phyloP scores from a whole-genome alignment of 2,329 filamentous ascomycete genomes.

The Botrytis porri region DNA sequence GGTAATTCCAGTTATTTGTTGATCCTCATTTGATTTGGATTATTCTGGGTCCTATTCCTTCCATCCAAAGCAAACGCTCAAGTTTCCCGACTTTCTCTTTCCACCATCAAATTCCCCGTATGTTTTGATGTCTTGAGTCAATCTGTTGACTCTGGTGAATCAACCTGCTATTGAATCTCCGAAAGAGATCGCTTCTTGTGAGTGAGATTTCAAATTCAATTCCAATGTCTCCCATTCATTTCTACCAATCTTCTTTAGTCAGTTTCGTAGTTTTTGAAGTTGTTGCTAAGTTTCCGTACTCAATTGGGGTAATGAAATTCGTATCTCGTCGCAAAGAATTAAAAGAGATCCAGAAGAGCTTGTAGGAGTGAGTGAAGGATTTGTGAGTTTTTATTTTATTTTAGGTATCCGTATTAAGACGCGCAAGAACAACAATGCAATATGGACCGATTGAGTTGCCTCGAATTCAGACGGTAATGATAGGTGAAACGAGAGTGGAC shows the following conservation, averaged over 20 bases:
- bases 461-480: too few species aligned
- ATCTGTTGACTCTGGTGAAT: not conserved
- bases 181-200: not conserved
- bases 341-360: not conserved
- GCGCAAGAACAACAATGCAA: not conserved
- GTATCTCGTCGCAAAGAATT: not conserved
- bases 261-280: not conserved
- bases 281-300: not conserved
- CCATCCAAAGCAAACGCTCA: not conserved
- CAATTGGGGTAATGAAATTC: not conserved
- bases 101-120: not conserved
- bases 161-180: not conserved
- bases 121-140: not conserved
- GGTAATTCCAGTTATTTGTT: conserved; percentile 1
- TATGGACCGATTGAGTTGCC: not conserved
- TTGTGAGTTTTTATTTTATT: not conserved
- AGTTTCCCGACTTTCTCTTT: not conserved
- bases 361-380: not conserved
- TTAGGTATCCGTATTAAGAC: not conserved
- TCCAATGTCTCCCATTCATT: not conserved
- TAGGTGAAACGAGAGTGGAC: conserved; percentile 3
- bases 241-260: not conserved
- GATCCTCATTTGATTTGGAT: conserved; percentile 8
- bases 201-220: not conserved
- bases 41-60: not conserved